These are phyloP conservation scores for Cladophialophora immunda DNA, from an alignment of 2,329 filamentous ascomycete species.

Conservation along the genomic window DNA sequence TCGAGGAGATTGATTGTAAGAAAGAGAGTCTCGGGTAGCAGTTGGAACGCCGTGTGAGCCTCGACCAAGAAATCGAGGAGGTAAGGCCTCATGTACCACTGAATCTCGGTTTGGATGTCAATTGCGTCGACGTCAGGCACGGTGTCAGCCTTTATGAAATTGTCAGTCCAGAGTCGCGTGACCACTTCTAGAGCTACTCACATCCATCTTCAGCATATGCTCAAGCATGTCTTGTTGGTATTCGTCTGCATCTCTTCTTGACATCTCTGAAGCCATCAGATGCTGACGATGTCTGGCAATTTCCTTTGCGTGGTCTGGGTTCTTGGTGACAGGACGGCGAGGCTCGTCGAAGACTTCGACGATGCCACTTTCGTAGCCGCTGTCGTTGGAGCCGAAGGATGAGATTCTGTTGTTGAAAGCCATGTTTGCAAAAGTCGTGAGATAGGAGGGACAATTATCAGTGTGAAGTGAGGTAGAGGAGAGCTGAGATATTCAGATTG, in stretches of 20 bases:
- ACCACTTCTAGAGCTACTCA: constrained; percentile 46
- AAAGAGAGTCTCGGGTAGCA: constrained; percentile 94
- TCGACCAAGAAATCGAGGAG: constrained; percentile 98
- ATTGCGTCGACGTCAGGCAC: constrained; percentile 96
- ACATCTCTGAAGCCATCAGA: constrained; percentile 87
- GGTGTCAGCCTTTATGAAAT: constrained; percentile 72
- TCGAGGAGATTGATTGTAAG: constrained; percentile 96
- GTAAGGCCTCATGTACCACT: constrained; percentile 99
- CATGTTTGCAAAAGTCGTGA: constrained; percentile 53
- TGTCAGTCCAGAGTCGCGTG: constrained; percentile 30
- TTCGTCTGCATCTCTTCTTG: constrained; percentile 82
- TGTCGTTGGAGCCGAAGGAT: constrained; percentile 59
- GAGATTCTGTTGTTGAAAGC: constrained; percentile 62
- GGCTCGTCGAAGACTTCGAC: constrained; percentile 66
- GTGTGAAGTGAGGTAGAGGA: constrained; percentile 17
- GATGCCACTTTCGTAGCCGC: constrained; percentile 74
- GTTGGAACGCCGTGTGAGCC: constrained; percentile 91
- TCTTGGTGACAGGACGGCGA: constrained; percentile 59
- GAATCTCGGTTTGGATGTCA: constrained; percentile 98
- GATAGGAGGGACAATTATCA: constrained; percentile 6
- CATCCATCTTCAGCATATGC: constrained; percentile 96
- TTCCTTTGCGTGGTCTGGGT: constrained; percentile 79
- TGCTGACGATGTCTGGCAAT: constrained; percentile 85
- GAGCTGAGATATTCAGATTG: constrained; percentile 16
- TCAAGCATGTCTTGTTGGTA: constrained; percentile 93